Evolutionary conservation across 2,329 filamentous ascomycete species (phyloP).

Genomic region (Orbilia brochopaga): DNA sequence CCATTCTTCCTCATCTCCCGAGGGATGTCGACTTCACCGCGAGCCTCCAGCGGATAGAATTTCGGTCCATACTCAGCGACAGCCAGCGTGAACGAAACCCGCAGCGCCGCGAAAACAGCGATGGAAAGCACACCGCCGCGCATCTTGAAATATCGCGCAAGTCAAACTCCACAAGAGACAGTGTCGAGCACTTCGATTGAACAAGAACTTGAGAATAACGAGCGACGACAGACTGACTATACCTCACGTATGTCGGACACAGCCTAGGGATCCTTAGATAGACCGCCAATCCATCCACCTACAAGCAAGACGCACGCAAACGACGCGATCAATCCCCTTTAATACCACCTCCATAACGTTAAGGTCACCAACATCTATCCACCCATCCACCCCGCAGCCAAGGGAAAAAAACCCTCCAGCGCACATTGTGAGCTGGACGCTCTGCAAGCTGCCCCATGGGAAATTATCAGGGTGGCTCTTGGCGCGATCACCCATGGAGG

Average conservation of each 20-base stretch:
- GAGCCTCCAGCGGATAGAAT: conserved; percentile 35
- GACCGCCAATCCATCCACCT: too few species aligned
- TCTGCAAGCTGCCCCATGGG: conserved; percentile 9
- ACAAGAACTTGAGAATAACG: not conserved
- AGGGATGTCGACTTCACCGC: conserved; percentile 24
- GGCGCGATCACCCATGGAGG: conserved; percentile 25
- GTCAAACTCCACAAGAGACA: not conserved
- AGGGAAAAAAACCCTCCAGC: conserved; percentile 12
- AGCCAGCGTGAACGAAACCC: conserved; percentile 14
- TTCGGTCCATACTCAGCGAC: conserved; percentile 24
- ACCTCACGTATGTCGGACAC: too few species aligned
- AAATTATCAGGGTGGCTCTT: conserved; percentile 44
- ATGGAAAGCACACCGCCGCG: conserved; percentile 24
- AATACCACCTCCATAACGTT: conserved; percentile 43
- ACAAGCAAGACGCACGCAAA: not conserved
- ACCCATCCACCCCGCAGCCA: not conserved
- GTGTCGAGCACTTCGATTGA: not conserved
- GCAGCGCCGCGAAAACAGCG: conserved; percentile 32
- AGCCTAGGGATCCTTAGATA: too few species aligned
- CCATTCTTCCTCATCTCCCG: conserved; percentile 35
- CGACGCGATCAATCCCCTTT: conserved; percentile 16
- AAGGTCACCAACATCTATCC: conserved; percentile 8
- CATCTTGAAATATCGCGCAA: conserved; percentile 20
- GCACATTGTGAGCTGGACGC: not conserved
- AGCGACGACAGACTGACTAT: not conserved